These are phyloP conservation scores for Cardamine occulta DNA, from an alignment of 345 rosid genomes.

Conservation along the genomic window DNA sequence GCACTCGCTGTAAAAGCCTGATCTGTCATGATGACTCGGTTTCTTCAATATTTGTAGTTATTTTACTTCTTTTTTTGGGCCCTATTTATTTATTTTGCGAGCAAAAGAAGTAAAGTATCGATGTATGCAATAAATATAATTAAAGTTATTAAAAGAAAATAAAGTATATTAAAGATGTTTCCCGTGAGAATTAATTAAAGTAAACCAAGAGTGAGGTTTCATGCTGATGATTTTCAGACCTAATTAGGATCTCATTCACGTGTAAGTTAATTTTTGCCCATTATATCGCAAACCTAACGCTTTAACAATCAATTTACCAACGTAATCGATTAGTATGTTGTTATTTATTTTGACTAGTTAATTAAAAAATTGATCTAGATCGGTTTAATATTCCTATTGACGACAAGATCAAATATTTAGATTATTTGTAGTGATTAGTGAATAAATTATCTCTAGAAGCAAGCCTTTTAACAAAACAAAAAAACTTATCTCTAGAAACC, in stretches of 20 bases:
- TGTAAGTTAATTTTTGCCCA: conserved; percentile 24
- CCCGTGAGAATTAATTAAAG: conserved; percentile 41
- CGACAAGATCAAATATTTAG: not conserved
- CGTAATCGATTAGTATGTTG: conserved; percentile 1
- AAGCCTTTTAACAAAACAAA: no score
- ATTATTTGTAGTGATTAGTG: not conserved
- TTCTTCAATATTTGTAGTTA: conserved; percentile 7
- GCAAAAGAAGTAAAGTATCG: conserved; percentile 34
- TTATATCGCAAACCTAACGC: conserved; percentile 29
- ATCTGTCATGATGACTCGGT: conserved; percentile 29
- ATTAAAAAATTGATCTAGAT: conserved; percentile 20
- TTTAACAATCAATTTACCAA: conserved; percentile 4
- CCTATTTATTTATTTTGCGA: conserved; percentile 26
- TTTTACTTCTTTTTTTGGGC: conserved; percentile 4
- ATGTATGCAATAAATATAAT: conserved; percentile 23
- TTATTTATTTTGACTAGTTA: not conserved
- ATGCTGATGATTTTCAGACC: conserved; percentile 34
- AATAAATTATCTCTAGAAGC: not conserved
- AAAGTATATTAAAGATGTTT: conserved; percentile 31
- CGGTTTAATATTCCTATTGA: conserved; percentile 9
- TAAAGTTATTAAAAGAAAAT: conserved; percentile 23
- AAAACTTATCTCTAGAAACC: no score
- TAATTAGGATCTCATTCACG: conserved; percentile 38
- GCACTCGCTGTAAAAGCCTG: conserved; percentile 22
- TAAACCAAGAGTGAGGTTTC: conserved; percentile 35